Percentiles rank a stretch among this genome's conserved stretches.
phyloP scores from a whole-genome alignment of 345 rosid species.

The Nephelium lappaceum region DNA sequence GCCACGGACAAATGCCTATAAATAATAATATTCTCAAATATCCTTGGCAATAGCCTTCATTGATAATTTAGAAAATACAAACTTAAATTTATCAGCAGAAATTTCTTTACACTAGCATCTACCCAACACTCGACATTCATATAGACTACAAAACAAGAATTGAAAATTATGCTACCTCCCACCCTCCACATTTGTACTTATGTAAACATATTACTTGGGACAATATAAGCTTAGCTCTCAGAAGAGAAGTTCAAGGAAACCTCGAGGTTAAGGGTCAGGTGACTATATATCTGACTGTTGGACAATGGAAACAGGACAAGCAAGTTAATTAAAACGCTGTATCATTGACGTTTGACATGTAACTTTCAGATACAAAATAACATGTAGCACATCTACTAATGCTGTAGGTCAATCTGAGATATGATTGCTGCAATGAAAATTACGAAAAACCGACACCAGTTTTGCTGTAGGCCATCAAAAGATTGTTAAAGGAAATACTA shows the following conservation, averaged over 20 bases:
- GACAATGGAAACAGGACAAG: not conserved
- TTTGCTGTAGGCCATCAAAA: not conserved
- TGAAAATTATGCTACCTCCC: not conserved
- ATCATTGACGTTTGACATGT: not conserved
- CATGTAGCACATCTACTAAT: not conserved
- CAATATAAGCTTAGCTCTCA: not conserved
- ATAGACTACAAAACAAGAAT: not conserved
- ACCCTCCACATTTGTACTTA: not conserved
- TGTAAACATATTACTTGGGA: not conserved
- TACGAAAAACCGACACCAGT: not conserved
- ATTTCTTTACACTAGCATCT: not conserved
- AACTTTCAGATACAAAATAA: not conserved
- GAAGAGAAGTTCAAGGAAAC: not conserved
- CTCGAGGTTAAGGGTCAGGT: not conserved
- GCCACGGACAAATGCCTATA: not conserved
- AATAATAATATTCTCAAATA: not conserved
- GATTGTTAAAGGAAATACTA: not conserved
- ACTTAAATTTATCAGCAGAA: not conserved
- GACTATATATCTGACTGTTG: not conserved
- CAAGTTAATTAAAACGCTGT: not conserved
- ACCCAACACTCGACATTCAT: not conserved
- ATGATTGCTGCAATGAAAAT: slow-evolving; percentile 2
- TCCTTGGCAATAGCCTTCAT: not conserved
- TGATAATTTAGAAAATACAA: not conserved
- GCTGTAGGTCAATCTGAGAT: not conserved